Conservation (phyloP, 306 rosid species). For the Dalbergia cochinchinensis region DNA sequence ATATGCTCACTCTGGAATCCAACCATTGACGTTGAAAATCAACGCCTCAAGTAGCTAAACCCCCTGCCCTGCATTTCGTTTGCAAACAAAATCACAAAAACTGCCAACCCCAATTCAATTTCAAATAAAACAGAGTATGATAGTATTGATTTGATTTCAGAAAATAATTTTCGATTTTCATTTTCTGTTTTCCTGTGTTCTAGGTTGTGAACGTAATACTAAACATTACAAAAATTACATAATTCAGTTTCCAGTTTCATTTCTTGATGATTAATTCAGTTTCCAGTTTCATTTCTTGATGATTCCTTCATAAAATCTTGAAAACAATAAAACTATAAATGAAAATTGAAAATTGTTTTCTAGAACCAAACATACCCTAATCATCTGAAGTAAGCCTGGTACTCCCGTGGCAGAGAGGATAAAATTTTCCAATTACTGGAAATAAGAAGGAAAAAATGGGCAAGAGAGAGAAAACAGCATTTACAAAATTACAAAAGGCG, state of each 20-base stretch:
- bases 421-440: constrained; percentile 16
- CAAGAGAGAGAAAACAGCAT: constrained; percentile 17
- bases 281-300: too few relatives aligned
- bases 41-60: constrained; percentile 46
- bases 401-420: constrained; percentile 26
- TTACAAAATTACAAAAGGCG: constrained; percentile 45
- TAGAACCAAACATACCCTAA: background rate
- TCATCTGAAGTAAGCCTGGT: constrained; percentile 1
- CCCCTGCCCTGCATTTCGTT: constrained; percentile 63
- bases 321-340: too few relatives aligned
- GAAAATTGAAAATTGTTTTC: background rate
- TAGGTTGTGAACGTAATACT: too few relatives aligned
- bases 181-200: too few relatives aligned
- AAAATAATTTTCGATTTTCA: too few relatives aligned
- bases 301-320: too few relatives aligned
- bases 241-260: too few relatives aligned
- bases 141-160: background rate
- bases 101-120: constrained; percentile 30
- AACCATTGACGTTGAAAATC: constrained; percentile 54
- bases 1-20: constrained; percentile 71
- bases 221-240: too few relatives aligned
- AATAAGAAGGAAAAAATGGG: constrained; percentile 25
- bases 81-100: constrained; percentile 41
- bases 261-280: too few relatives aligned
- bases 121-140: constrained; percentile 28